Base-by-base conservation (phyloP, 805 yeast genomes). In the Candida xyloterini region DNA sequence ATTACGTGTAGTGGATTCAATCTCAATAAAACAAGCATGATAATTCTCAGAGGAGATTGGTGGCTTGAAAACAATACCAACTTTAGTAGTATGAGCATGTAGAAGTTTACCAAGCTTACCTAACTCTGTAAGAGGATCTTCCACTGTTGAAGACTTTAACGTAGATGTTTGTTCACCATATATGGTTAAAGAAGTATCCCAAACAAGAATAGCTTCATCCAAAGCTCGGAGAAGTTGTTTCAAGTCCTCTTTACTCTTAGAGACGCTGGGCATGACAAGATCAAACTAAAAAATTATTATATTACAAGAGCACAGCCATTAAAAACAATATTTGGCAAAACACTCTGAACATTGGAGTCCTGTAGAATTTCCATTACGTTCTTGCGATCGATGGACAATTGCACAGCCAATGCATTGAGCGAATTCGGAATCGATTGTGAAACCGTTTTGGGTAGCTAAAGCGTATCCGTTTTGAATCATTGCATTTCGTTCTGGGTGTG, bases 401-500 rank as follows among this genome's bases (percentile, higher is more conserved):
- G 95, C 95, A 69, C 95, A 87, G 3, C 84, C 84, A 20, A 86
- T 72, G 67, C 95, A 86, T 22, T 78, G 70, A 21, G 75, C 69
- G 80, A 86, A 86, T 27, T 83, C 78, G 1, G 62, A 52, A 48
- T 83, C 89, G 11, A 76, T 56, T 14, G 88, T 76, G 24, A 75
- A 60, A 52, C 79, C 80, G 42, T 69, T 67, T 52, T 79, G 70
- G 1, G 89, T 70, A 8, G 79, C 77, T 15, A 74, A 65, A 49
- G 84, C 84, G 55, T 73, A 83, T 8, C 95, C 95, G 58, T 87
- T 87, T 43, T 66, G 57, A 42, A 87, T 72, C 70, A 86, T 70
- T 0, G 71, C 69, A 38, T 66, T 62, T 52, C 81, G 74, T 49
- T 81, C 84, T 0, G 65, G 66, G 52, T 79, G 80, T 1, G 76